A percentile compares a stretch with the other conserved stretches of the same genome.
These are phyloP conservation scores for Boechera divaricarpa DNA, from an alignment of 345 rosid species.

Conservation along the genomic window DNA sequence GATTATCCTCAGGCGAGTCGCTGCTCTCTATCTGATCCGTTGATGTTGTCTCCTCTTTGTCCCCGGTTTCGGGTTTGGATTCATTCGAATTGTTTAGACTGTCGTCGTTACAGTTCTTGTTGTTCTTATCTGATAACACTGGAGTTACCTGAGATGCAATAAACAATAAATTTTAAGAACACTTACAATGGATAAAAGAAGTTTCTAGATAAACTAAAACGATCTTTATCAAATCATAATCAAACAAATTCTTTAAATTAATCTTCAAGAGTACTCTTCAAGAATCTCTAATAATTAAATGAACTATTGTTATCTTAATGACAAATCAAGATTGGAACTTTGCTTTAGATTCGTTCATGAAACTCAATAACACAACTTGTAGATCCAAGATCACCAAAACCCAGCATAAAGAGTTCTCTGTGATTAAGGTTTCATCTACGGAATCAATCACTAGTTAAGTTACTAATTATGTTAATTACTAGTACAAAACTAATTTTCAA, in stretches of 20 bases:
- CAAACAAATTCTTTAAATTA: slow-evolving; percentile 28
- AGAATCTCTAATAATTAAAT: slow-evolving; percentile 16
- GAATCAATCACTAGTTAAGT: background rate
- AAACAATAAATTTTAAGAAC: background rate
- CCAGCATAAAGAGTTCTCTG: background rate
- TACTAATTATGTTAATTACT: background rate
- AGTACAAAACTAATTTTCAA: background rate
- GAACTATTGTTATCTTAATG: background rate
- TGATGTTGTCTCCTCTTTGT: slow-evolving; percentile 54
- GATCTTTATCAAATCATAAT: slow-evolving; percentile 18
- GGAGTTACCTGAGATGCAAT: slow-evolving; percentile 28
- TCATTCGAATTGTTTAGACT: slow-evolving; percentile 17
- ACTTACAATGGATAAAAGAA: slow-evolving; percentile 25
- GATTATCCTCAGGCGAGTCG: slow-evolving; percentile 37
- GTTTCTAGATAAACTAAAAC: slow-evolving; percentile 14
- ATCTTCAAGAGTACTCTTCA: background rate
- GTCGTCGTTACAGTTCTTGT: background rate
- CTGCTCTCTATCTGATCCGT: slow-evolving; percentile 49
- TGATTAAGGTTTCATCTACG: background rate
- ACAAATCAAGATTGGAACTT: background rate
- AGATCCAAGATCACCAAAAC: slow-evolving; percentile 5
- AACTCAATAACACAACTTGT: background rate
- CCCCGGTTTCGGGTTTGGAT: slow-evolving; percentile 41
- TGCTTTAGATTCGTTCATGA: background rate
- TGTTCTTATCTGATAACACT: slow-evolving; percentile 25